These are phyloP conservation scores for Leptographium flavum DNA, from an alignment of 2,329 filamentous ascomycete genomes.

Conservation along the genomic window DNA sequence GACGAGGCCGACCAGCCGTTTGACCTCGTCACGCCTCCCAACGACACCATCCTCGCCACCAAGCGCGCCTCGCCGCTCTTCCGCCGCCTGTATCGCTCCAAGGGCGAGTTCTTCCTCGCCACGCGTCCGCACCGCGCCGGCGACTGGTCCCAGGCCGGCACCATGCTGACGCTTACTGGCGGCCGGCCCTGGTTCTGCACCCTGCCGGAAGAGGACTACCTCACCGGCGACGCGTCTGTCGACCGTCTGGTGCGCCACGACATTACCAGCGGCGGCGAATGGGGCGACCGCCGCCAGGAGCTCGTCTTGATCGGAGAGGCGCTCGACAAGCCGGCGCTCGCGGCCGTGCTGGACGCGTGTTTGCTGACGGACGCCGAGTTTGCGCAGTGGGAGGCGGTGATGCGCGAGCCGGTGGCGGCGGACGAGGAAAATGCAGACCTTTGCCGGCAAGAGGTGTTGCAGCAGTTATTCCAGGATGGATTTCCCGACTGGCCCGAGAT, in stretches of 20 bases:
- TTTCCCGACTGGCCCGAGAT: conserved; percentile 10
- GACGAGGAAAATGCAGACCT: not conserved
- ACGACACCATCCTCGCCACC: conserved; percentile 34
- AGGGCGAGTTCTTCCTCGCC: conserved; percentile 46
- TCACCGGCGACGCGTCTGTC: conserved; percentile 30
- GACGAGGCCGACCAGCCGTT: conserved; percentile 9
- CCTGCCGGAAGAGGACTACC: conserved; percentile 35
- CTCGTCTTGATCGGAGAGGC: conserved; percentile 60
- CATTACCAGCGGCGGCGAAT: conserved; percentile 39
- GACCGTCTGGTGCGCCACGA: conserved; percentile 34
- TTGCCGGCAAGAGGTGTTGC: not conserved
- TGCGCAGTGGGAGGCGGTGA: conserved; percentile 17
- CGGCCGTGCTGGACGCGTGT: conserved; percentile 41
- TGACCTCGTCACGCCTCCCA: conserved; percentile 11
- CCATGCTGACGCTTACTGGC: conserved; percentile 46
- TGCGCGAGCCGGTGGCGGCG: conserved; percentile 2
- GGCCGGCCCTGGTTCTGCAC: conserved; percentile 46
- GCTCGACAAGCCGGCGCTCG: conserved; percentile 37
- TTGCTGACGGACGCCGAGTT: conserved; percentile 47
- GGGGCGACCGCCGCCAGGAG: conserved; percentile 59
- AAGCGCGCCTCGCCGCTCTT: conserved; percentile 41
- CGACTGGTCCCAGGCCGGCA: conserved; percentile 50
- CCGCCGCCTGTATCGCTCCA: conserved; percentile 43
- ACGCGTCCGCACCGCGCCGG: conserved; percentile 40
- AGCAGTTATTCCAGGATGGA: conserved; percentile 10